Base-by-base conservation (phyloP, 129 eudicot species). In the Escallonia rubra region DNA sequence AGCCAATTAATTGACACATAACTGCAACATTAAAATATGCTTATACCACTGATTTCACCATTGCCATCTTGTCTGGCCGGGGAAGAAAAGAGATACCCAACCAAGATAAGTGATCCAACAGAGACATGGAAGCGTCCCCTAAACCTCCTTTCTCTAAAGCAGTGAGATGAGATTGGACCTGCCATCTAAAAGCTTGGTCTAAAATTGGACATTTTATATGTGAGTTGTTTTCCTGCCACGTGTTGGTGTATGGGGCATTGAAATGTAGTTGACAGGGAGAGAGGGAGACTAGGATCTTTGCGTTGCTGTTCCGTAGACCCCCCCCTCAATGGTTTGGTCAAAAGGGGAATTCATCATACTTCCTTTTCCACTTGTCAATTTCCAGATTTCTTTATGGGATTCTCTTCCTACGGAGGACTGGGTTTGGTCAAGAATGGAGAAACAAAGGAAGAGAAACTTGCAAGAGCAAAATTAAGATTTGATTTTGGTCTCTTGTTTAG, bases 291-390 rank as follows among this genome's bases (percentile, higher is more conserved):
- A 23, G 34, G 34, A 50, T 50, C 10, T 50, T 50, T 23, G 34
- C 1, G 34, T 23, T 23, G 34, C 34, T 23, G 34, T 23, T 23
- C 34, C 34, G 7, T 50, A 2, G 55, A 5, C 55, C 55, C 55
- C 2, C 55, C 6, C 0, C 10, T n/a, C 55, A 50, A 50, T 50
- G 55, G 14, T 44, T 63, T 43, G 67, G 67, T 63, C 67, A 63
- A 63, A 43, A 63, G 34, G 12, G 39, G 13, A 2, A n/a, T 63
- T 63, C 34, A 5, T 50, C 55, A 50, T 50, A 3, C 1, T 14
- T 61, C 45, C 8, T 43, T 61, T 61, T 61, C 65, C 3, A 61
- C 65, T 45, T 0, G 65, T 61, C 65, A 61, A 61, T 61, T 63
- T 43, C 52, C 43, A 50, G 12, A 50, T 50, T 50, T 50, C 55